Percentiles rank a stretch among this genome's conserved stretches.
phyloP scores from a whole-genome alignment of 2,329 filamentous ascomycete species.

The Botrytis medusae region DNA sequence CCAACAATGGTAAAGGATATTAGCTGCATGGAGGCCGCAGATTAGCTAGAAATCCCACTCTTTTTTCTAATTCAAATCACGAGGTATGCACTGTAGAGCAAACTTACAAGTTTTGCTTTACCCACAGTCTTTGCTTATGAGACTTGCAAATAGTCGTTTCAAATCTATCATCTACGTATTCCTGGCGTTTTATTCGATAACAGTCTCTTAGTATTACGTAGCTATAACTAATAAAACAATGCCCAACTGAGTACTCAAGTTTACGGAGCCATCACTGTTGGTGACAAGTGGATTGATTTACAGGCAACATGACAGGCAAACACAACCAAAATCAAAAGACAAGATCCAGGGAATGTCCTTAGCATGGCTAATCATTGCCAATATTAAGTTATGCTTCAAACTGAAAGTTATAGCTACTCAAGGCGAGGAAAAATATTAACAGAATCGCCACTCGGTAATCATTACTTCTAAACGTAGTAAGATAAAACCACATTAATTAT shows the following conservation, averaged over 20 bases:
- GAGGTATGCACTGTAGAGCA: background rate
- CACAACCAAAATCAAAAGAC: background rate
- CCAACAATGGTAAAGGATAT: slow-evolving; percentile 16
- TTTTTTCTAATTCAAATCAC: background rate
- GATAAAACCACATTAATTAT: background rate
- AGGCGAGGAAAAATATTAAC: background rate
- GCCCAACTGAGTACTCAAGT: background rate
- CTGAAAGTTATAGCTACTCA: background rate
- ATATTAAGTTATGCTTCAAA: background rate
- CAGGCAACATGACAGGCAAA: background rate
- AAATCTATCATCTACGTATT: background rate
- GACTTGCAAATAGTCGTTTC: background rate
- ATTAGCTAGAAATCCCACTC: background rate
- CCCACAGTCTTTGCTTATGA: background rate
- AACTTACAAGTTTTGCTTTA: background rate
- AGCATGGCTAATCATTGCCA: background rate
- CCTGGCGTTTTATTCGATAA: background rate
- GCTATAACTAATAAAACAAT: background rate
- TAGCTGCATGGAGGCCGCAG: background rate
- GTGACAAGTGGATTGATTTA: background rate
- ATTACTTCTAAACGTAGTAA: background rate
- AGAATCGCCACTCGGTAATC: background rate
- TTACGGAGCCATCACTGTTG: background rate
- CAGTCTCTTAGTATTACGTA: background rate
- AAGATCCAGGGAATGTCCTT: background rate